These are phyloP conservation scores for Fonsecaea multimorphosa DNA, from an alignment of 2,329 filamentous ascomycete genomes.

Conservation along the genomic window DNA sequence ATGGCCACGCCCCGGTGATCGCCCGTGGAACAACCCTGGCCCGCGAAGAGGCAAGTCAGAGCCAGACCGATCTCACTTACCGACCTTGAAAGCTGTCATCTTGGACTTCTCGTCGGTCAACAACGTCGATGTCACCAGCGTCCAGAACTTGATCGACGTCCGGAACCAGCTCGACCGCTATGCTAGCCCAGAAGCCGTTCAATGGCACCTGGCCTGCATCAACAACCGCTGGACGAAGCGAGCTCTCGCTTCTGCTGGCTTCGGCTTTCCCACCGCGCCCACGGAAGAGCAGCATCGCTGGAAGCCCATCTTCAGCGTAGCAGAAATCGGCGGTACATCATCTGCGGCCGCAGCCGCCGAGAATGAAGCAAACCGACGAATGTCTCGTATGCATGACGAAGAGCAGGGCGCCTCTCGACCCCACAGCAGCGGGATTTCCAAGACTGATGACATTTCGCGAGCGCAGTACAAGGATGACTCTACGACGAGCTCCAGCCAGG, in stretches of 20 bases:
- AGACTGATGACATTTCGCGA: constrained; percentile 12
- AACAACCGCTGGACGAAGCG: constrained; percentile 95
- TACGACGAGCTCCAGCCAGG: constrained; percentile 42
- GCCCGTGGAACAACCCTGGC: constrained; percentile 94
- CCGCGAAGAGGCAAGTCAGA: constrained; percentile 64
- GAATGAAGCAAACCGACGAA: constrained; percentile 59
- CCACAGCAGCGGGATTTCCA: constrained; percentile 8
- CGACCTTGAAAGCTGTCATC: constrained; percentile 84
- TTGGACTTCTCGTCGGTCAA: constrained; percentile 94
- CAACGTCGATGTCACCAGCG: constrained; percentile 88
- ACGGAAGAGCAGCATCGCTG: constrained; percentile 68
- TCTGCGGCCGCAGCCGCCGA: constrained; percentile 75
- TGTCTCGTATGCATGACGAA: constrained; percentile 40
- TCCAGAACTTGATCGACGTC: constrained; percentile 91
- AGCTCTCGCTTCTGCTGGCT: constrained; percentile 83
- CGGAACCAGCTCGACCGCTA: constrained; percentile 92
- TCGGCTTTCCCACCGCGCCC: constrained; percentile 74
- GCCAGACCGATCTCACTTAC: constrained; percentile 59
- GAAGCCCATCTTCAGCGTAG: constrained; percentile 95
- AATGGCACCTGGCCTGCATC: constrained; percentile 96
- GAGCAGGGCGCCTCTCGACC: constrained; percentile 37
- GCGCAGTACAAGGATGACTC: constrained; percentile 35
- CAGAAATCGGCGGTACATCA: constrained; percentile 75
- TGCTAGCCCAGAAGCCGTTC: constrained; percentile 77
- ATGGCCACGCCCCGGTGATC: constrained; percentile 72